Conservation (phyloP, 2,329 filamentous ascomycete genomes). For the Periconia sp. region DNA sequence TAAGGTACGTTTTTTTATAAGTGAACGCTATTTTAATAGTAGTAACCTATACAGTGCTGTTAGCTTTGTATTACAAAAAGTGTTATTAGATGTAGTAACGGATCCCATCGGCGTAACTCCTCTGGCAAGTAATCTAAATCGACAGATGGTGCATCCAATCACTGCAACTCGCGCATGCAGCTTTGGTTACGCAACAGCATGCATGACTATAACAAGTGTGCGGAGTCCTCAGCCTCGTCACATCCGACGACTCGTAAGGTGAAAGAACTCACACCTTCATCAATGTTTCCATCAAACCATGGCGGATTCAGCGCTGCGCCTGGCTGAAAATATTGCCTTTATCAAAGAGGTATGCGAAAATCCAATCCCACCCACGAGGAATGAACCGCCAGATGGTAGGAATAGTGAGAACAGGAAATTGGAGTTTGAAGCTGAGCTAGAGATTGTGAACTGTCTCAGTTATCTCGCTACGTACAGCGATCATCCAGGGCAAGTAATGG, state of each 20-base stretch:
- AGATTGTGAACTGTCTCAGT: constrained; percentile 8
- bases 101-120: background rate
- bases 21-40: constrained; percentile 1
- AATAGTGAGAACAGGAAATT: constrained; percentile 1
- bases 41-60: background rate
- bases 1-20: constrained; percentile 2
- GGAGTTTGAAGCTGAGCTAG: constrained; percentile 6
- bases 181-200: background rate
- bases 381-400: background rate
- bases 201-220: background rate
- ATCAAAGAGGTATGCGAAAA: constrained; percentile 5
- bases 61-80: background rate
- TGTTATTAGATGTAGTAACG: background rate
- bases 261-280: background rate
- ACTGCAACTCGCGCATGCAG: background rate
- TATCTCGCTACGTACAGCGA: constrained; percentile 12
- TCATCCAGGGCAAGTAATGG: constrained; percentile 9
- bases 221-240: background rate
- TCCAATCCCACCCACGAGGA: constrained; percentile 5
- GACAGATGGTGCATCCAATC: background rate
- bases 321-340: constrained; percentile 12
- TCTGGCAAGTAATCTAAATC: too few species aligned
- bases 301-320: constrained; percentile 6
- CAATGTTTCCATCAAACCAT: constrained; percentile 1
- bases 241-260: background rate